Evolutionary conservation across 73 alveolate genomes (phyloP), one percentile per base, ranked within the genome.

Genomic region (Paramecium bursaria): DNA sequence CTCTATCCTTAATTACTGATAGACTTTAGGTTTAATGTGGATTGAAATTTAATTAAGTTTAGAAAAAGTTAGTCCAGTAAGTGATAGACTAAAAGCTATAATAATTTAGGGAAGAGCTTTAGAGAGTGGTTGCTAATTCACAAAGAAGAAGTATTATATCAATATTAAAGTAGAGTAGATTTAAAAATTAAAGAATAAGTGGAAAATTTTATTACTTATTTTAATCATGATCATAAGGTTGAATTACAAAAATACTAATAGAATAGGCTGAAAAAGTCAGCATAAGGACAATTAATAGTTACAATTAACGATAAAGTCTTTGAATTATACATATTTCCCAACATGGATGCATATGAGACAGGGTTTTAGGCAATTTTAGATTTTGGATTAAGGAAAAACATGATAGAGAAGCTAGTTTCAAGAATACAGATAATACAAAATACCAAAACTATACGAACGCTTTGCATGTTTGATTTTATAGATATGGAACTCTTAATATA

Each of bases 401-500:
- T 48, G 30, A 27, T 57, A 57, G 33, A 15, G 2, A 14, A 27
- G 5, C 14, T 29, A 27, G 76, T 29, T 13, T 3, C 27, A 27
- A 57, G 33, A 26, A 57, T 57, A 4, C 27, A 57, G 9, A 17
- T 30, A 19, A 23, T 57, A 30, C 33, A 57, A 57, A 57, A 48
- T 57, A 2, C 27, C 17, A 23, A 30, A 42, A 57, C 27, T 57
- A 31, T 57, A n/a, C 7, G 0, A 30, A 57, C 33, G 13, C 51
- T 57, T 9, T 48, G 76, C 11, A 30, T 57, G 11, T 57, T 57
- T 57, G 76, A 57, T 30, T 23, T 57, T 1, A 57, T 31, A 10
- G 29, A 30, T 25, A 5, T 26, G 0, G 75, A 54, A 54, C 29
- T 54, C 0, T 4, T 54, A 17, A 26, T 21, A 1, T 54, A 2